Conservation (phyloP, 306 rosid genomes). For the Citrullus amarus region DNA sequence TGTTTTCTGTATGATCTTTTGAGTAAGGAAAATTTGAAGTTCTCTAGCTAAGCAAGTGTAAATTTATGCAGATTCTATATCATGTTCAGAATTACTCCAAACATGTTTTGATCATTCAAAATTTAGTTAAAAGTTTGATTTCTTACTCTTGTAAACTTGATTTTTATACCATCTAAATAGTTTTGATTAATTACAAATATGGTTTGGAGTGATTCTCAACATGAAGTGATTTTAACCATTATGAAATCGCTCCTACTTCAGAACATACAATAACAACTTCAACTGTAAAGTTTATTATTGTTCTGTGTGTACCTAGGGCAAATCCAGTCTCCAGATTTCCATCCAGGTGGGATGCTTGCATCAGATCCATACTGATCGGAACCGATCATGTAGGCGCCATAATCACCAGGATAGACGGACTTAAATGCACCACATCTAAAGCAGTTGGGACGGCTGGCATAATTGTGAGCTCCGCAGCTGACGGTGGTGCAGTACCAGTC, state of each 20-base stretch:
- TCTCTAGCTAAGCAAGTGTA: background rate
- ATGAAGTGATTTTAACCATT: too few species aligned
- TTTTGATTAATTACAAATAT: too few species aligned
- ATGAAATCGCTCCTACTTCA: too few species aligned
- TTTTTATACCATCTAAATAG: too few species aligned
- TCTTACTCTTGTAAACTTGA: too few species aligned
- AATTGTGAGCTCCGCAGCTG: conserved; percentile 86
- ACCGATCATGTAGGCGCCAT: conserved; percentile 25
- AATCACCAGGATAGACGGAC: conserved; percentile 35
- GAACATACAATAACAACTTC: background rate
- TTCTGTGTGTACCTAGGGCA: conserved; percentile 48
- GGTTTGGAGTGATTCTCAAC: too few species aligned
- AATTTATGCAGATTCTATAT: too few species aligned
- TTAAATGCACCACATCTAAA: conserved; percentile 48
- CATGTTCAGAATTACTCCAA: too few species aligned
- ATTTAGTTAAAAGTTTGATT: too few species aligned
- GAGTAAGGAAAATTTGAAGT: background rate
- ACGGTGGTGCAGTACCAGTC: conserved; percentile 71
- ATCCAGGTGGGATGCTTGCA: conserved; percentile 65
- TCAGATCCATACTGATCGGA: conserved; percentile 47
- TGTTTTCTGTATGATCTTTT: background rate
- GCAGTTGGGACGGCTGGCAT: conserved; percentile 82
- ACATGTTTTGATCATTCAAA: too few species aligned
- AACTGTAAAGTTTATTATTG: background rate
- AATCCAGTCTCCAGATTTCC: conserved; percentile 96